Evolutionary conservation across 805 yeast species (phyloP), one percentile per base, ranked within the genome.

Genomic region (Clavispora fructus): DNA sequence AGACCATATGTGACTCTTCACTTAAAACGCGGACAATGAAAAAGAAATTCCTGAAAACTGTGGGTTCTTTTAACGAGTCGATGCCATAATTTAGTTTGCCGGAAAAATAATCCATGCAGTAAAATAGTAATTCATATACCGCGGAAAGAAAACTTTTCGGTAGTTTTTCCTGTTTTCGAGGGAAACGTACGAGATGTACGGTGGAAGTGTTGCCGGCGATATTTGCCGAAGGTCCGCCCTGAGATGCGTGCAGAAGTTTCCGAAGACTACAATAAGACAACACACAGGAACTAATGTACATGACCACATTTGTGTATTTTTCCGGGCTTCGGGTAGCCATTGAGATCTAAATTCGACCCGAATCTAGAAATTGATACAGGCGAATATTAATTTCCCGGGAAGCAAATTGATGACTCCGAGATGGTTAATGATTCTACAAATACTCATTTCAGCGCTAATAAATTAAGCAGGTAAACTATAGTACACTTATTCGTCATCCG

Each of bases 401-500:
- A 19, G 23, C 3, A 19, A 19, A 3, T 4, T 19, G 23, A 19
- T 3, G 23, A 19, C 23, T 5, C 23, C 3, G 23, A 19, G 5
- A 19, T 4, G 23, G 5, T 19, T 5, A 19, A 19, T 19, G n/a
- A 31, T 14, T 7, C 25, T 33, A 33, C 37, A 33, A 32, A 33
- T 9, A 7, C n/a, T 16, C 13, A 9, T 11, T 16, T 17, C 1
- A 16, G 23, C 37, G 37, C 37, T 17, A 33, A 33, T 16, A 33
- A n/a, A 33, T 33, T 16, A 17, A 8, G 23, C 37, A 33, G 25
- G 13, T 33, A 33, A 33, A 33, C 23, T 33, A 33, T 33, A 33
- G 37, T 33, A 33, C 37, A 33, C 41, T 26, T 29, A 40, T 30
- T 82, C 87, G 43, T 80, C 86, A 27, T 83, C 87, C 13, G 86